Evolutionary conservation across 176 grass and related monocot species (phyloP), one percentile per base, ranked within the genome.

Genomic region (Secale cereale): DNA sequence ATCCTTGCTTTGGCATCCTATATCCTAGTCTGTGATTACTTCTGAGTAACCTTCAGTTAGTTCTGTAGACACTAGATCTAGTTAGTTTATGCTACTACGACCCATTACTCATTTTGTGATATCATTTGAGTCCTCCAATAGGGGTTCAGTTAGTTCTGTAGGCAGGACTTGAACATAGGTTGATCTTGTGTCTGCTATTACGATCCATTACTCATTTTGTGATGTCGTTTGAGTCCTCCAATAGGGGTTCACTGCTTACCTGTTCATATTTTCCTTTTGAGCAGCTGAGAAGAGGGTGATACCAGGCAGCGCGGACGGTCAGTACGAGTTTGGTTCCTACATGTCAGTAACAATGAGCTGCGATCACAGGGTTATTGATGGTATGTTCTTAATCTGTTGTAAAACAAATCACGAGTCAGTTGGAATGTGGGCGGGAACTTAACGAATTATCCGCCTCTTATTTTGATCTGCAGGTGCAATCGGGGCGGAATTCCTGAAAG

Each of bases 291-390:
- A 91, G 86, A 94, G 97, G 87, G 93, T 99, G 65, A 85, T 94
- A 33, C 97, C 97, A 8, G 91, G 93, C 81, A 50, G 65, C 0
- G 79, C 64, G 35, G 86, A 89, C 36, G 87, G 89, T 20, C 90
- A 99, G 84, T 99, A 91, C 59, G 97, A 99, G 54, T 92, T 96
- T 46, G 97, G 93, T 87, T 96, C 91, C 78, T 94, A 96, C 91
- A 94, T 99, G 90, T 92, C 91, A 28, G 90, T 90, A 22, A 99
- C 97, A 31, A 82, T 99, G 85, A 99, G 97, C 83, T 99, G 97
- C 22, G 97, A 99, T 59, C 97, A 99, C 76, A 89, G 93, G 59
- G 97, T 99, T 71, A 99, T 99, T 79, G 97, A 99, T 84, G 97
- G 97, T 99, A 89, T 10, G 37, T 2, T 52, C 16, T 84, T 70